Base-by-base conservation (phyloP, 225 moss, liverwort and hornwort genomes). In the Anthoceros angustus region DNA sequence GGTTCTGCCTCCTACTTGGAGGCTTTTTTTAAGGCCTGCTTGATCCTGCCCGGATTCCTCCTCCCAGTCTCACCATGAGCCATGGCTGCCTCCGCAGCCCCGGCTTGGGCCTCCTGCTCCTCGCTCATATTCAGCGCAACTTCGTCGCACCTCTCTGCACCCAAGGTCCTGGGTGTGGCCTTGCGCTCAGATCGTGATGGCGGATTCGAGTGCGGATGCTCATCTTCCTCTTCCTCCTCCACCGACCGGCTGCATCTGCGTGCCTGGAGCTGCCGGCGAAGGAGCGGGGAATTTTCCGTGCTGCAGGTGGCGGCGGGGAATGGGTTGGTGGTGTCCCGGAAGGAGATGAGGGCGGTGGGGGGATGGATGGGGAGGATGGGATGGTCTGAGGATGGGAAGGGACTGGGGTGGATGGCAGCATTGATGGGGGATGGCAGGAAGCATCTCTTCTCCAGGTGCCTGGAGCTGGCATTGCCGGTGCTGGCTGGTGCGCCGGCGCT, bases 401-500 rank as follows among this genome's bases (percentile, higher is more conserved):
- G 18, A 12, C 3, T 12, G 46, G 46, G 18, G 46, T 48, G 14
- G 18, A 48, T 18, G 46, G 55, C 55, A 20, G 16, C 6, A 55
- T 18, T 20, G 6, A 23, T 15, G 55, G 12, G 14, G 8, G 55
- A 15, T 15, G 16, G 55, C 14, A 55, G n/a, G 6, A 46, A 46
- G 16, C 45, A 46, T 11, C 45, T 46, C 12, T 11, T 6, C 45
- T 16, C 16, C 16, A 46, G 16, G 45, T 46, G 45, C 45, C 45
- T 46, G 45, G 16, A 46, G 16, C 12, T 16, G 45, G 45, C 45
- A 46, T 16, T 46, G 3, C 45, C 45, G 2, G 12, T 73, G 15
- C 24, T 46, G 8, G 5, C 61, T 21, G 70, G 66, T 39, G 25
- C 73, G 20, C 71, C 71, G 62, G 67, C 66, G 39, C 14, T 76